Percentiles rank a stretch among this genome's conserved stretches.
Evolutionary conservation across 805 yeast species (phyloP).

Genomic region (Torulaspora quercuum): DNA sequence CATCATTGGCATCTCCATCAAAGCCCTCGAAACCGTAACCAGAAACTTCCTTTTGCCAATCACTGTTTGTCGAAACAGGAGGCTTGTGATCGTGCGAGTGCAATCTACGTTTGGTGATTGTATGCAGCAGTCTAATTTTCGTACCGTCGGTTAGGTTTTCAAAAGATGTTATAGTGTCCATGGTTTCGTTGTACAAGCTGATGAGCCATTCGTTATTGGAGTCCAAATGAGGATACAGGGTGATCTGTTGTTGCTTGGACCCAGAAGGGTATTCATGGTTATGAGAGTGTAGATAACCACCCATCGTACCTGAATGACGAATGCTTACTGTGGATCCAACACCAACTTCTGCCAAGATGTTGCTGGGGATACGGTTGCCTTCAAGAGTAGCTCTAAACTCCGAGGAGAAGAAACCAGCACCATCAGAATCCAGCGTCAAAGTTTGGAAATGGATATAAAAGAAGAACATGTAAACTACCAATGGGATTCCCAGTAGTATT

Average conservation of each 20-base stretch:
- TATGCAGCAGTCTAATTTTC: conserved; percentile 65
- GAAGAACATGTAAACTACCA: conserved; percentile 50
- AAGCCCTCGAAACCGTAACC: conserved; percentile 75
- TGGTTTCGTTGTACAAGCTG: conserved; percentile 58
- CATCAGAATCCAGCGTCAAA: conserved; percentile 62
- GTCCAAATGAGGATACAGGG: conserved; percentile 76
- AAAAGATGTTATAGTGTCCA: conserved; percentile 55
- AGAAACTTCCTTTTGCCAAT: conserved; percentile 82
- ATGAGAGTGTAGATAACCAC: conserved; percentile 85
- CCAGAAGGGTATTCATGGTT: conserved; percentile 67
- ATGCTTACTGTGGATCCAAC: conserved; percentile 63
- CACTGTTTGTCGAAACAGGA: conserved; percentile 61
- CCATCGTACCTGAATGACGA: conserved; percentile 66
- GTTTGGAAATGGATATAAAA: conserved; percentile 63
- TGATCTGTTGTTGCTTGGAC: conserved; percentile 79
- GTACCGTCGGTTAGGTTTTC: conserved; percentile 64
- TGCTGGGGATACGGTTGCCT: conserved; percentile 57
- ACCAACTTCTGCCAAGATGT: conserved; percentile 65
- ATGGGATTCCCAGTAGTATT: conserved; percentile 57
- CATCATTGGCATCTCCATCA: conserved; percentile 81
- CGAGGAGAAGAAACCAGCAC: conserved; percentile 65
- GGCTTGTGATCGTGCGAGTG: conserved; percentile 83
- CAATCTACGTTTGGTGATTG: conserved; percentile 57
- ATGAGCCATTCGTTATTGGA: conserved; percentile 67
- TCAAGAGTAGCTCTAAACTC: conserved; percentile 64